Conservation (phyloP, 768 basidiomycete species). For the Thelephora aurantiotincta region DNA sequence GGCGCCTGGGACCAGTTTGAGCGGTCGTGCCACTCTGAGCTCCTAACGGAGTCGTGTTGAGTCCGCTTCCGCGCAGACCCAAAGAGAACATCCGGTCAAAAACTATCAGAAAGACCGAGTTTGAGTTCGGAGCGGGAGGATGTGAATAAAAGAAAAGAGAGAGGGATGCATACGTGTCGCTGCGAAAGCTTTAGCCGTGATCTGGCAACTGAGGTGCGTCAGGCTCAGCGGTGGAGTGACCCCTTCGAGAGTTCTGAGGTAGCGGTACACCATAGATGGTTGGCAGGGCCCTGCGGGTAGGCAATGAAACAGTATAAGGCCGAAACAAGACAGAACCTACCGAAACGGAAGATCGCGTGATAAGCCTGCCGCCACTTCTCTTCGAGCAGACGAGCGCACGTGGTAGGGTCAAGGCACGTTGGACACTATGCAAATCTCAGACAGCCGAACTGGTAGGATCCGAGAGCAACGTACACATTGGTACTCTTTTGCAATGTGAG, state of each 20-base stretch:
- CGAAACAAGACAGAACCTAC: conserved; percentile 20
- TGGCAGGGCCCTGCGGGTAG: conserved; percentile 56
- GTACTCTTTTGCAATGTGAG: conserved; percentile 84
- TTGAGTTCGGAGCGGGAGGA: background rate
- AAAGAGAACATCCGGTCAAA: conserved; percentile 87
- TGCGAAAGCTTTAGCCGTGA: conserved; percentile 78
- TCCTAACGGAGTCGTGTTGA: conserved; percentile 46
- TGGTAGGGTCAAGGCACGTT: conserved; percentile 68
- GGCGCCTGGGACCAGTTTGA: conserved; percentile 58
- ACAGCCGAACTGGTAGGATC: background rate
- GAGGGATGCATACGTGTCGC: conserved; percentile 49
- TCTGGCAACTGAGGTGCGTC: conserved; percentile 80
- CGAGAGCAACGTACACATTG: conserved; percentile 55
- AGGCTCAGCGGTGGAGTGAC: conserved; percentile 80
- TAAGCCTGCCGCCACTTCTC: conserved; percentile 93
- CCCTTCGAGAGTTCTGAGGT: conserved; percentile 81
- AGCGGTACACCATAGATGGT: conserved; percentile 87
- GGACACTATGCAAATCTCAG: conserved; percentile 36
- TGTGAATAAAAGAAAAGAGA: no score
- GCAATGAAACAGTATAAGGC: background rate
- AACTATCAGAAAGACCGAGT: conserved; percentile 27
- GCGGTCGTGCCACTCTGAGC: conserved; percentile 52
- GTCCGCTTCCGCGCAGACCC: conserved; percentile 64
- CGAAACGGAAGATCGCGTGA: conserved; percentile 76
- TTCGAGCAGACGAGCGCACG: conserved; percentile 74